Conservation (phyloP, 352 stramenopile genomes). For the Phytophthora europaea region DNA sequence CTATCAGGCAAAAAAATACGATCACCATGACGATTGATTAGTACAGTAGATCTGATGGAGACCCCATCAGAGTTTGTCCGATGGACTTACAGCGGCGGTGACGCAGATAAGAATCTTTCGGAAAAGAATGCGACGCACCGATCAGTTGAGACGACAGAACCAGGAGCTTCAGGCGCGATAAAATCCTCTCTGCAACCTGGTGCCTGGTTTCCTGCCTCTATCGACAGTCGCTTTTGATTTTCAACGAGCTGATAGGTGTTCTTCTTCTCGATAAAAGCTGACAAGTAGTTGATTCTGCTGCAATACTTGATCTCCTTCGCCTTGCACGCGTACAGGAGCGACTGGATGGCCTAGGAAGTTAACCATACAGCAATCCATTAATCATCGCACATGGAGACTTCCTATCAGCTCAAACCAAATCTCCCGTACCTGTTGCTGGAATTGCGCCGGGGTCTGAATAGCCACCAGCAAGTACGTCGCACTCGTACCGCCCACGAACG, state of each 20-base stretch:
- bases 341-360: conserved; percentile 70
- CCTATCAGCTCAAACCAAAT: not conserved
- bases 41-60: conserved; percentile 3
- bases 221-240: not conserved
- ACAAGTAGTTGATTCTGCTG: conserved; percentile 44
- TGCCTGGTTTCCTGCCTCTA: conserved; percentile 8
- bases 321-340: conserved; percentile 83
- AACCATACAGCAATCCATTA: not conserved
- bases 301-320: conserved; percentile 75
- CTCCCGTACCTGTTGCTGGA: conserved; percentile 68
- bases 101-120: not conserved
- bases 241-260: conserved; percentile 2
- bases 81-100: conserved; percentile 25
- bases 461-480: conserved; percentile 66
- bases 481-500: conserved; percentile 56
- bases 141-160: not conserved
- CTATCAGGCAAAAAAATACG: conserved; percentile 17
- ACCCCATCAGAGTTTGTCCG: not conserved
- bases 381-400: not conserved
- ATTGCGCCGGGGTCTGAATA: conserved; percentile 64
- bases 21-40: not conserved
- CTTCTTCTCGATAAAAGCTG: conserved; percentile 34
- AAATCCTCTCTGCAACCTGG: conserved; percentile 19
- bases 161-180: not conserved
- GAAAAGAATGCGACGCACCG: conserved; percentile 1